Evolutionary conservation across 768 basidiomycete species (phyloP).

Genomic region (Suillus americanus): DNA sequence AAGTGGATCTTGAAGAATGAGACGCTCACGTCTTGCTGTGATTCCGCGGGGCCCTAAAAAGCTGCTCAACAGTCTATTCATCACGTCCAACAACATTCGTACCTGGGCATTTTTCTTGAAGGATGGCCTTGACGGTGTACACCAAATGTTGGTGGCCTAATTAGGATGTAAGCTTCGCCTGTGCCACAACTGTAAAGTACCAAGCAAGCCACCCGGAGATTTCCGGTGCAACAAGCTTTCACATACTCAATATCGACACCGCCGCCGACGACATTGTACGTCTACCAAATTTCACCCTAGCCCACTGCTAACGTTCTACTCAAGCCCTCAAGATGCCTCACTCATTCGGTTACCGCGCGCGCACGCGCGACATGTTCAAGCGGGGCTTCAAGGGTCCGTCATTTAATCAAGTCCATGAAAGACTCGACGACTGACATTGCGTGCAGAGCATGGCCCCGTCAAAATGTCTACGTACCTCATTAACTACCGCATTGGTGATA

Average conservation of each 20-base stretch:
- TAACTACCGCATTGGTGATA: slow-evolving; percentile 94
- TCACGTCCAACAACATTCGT: slow-evolving; percentile 32
- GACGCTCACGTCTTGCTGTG: slow-evolving; percentile 90
- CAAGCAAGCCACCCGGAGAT: slow-evolving; percentile 63
- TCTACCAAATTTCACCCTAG: slow-evolving; percentile 23
- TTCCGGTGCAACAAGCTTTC: slow-evolving; percentile 39
- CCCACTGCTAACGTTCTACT: slow-evolving; percentile 10
- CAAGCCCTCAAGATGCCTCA: slow-evolving; percentile 91
- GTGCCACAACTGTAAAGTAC: slow-evolving; percentile 67
- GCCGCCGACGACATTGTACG: slow-evolving; percentile 50
- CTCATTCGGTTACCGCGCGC: slow-evolving; percentile 99
- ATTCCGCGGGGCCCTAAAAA: slow-evolving; percentile 81
- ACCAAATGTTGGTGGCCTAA: slow-evolving; percentile 32
- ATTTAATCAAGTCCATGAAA: slow-evolving; percentile 15
- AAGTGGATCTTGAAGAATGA: slow-evolving; percentile 63
- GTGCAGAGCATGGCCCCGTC: slow-evolving; percentile 81
- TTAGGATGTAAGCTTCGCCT: slow-evolving; percentile 35
- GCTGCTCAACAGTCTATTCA: slow-evolving; percentile 33
- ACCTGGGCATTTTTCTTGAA: slow-evolving; percentile 87
- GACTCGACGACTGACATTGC: slow-evolving; percentile 1
- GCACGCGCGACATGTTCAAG: slow-evolving; percentile 99
- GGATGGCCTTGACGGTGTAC: slow-evolving; percentile 35
- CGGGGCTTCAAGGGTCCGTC: slow-evolving; percentile 92
- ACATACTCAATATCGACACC: slow-evolving; percentile 46
- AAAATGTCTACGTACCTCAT: slow-evolving; percentile 92